phyloP scores from a whole-genome alignment of 2,329 filamentous ascomycete genomes.

The Fusarium pseudoanthophilum region DNA sequence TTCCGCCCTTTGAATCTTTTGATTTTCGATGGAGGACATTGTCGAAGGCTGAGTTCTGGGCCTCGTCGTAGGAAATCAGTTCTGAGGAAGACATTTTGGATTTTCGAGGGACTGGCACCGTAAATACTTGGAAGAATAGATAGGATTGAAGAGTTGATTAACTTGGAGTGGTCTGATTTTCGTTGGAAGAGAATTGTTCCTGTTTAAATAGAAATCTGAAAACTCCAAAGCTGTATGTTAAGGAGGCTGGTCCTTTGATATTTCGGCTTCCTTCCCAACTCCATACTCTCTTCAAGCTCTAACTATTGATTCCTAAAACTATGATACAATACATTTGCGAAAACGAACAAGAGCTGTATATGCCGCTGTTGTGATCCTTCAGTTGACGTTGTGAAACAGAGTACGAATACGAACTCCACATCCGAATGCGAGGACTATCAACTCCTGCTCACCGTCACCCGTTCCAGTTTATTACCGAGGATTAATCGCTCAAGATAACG shows the following conservation, averaged over 20 bases:
- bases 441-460: background rate
- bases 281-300: background rate
- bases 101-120: background rate
- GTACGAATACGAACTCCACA: conserved; percentile 29
- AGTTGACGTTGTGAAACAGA: background rate
- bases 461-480: background rate
- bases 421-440: conserved; percentile 26
- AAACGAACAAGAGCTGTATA: conserved; percentile 32
- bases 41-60: conserved; percentile 86
- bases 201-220: conserved; percentile 20
- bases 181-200: background rate
- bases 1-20: conserved; percentile 71
- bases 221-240: background rate
- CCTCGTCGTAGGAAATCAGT: conserved; percentile 81
- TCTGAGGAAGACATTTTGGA: conserved; percentile 41
- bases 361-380: background rate
- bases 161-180: background rate
- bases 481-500: background rate
- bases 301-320: background rate
- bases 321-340: conserved; percentile 14
- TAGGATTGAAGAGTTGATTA: accelerated
- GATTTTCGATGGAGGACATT: conserved; percentile 80
- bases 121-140: too few species aligned
- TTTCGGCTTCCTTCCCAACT: background rate
- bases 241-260: conserved; percentile 3